A percentile compares a stretch with the other conserved stretches of the same genome.
Evolutionary conservation across 495 filamentous ascomycete genomes (phyloP).

Genomic region (Penicillium silybi): DNA sequence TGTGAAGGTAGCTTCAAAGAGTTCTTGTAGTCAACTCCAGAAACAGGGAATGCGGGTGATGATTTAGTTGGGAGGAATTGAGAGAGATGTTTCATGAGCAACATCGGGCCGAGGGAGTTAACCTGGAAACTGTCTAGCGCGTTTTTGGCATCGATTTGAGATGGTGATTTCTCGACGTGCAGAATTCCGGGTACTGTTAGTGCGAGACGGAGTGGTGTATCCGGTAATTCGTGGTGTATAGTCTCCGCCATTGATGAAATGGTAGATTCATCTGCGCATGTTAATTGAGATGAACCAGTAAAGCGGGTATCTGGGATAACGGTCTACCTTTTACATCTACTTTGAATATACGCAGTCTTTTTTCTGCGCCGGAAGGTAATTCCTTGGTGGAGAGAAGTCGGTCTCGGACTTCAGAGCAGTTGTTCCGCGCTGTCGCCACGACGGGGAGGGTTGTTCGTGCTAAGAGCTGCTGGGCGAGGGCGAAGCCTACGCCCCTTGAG

Average conservation of each 20-base stretch:
- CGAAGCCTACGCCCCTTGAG: constrained; percentile 71
- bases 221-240: constrained; percentile 44
- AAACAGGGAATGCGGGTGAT: constrained; percentile 19
- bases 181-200: constrained; percentile 71
- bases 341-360: constrained; percentile 51
- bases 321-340: constrained; percentile 57
- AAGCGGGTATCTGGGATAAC: neutral
- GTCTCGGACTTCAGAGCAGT: constrained; percentile 48
- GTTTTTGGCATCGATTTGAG: constrained; percentile 52
- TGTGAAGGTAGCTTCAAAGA: constrained; percentile 30
- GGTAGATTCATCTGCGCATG: constrained; percentile 32
- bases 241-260: constrained; percentile 35
- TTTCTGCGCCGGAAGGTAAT: constrained; percentile 27
- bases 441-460: constrained; percentile 61
- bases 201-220: constrained; percentile 61
- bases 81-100: constrained; percentile 72
- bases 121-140: constrained; percentile 61
- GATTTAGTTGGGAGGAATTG: constrained; percentile 58
- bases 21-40: neutral
- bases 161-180: constrained; percentile 67
- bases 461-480: constrained; percentile 64
- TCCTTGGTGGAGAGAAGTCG: constrained; percentile 48
- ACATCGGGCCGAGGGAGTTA: constrained; percentile 68
- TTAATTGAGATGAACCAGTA: constrained; percentile 1
- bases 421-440: constrained; percentile 64